These are phyloP conservation scores for Penicillium malachiteum DNA, from an alignment of 495 filamentous ascomycete genomes.

Conservation along the genomic window DNA sequence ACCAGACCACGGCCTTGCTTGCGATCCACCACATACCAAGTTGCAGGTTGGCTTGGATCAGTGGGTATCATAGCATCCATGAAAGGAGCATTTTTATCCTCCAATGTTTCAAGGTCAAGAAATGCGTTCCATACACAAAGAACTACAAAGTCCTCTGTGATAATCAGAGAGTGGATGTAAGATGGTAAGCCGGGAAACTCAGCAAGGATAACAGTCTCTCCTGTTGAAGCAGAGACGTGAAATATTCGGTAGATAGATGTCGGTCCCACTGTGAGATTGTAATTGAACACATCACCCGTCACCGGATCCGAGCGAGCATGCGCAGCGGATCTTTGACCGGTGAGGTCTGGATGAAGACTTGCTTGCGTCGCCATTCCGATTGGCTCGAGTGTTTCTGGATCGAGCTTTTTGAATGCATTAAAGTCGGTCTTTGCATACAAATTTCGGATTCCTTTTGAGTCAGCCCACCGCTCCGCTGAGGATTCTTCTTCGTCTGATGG, in stretches of 20 bases:
- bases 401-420: conserved; percentile 53
- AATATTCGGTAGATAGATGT: conserved; percentile 65
- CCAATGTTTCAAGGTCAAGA: conserved; percentile 48
- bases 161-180: conserved; percentile 73
- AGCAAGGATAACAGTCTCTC: conserved; percentile 67
- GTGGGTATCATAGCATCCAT: conserved; percentile 38
- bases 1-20: conserved; percentile 52
- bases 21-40: conserved; percentile 71
- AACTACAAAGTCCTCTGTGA: conserved; percentile 64
- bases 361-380: conserved; percentile 57
- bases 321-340: conserved; percentile 60
- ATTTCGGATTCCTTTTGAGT: conserved; percentile 37
- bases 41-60: conserved; percentile 47
- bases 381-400: conserved; percentile 70
- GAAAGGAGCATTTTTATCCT: conserved; percentile 43
- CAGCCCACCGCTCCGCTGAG: conserved; percentile 17
- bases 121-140: conserved; percentile 64
- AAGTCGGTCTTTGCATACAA: conserved; percentile 64
- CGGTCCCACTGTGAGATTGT: conserved; percentile 57
- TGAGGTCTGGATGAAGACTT: conserved; percentile 62
- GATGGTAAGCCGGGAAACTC: conserved; percentile 56
- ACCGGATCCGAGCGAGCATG: conserved; percentile 69
- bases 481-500: background rate
- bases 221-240: conserved; percentile 54
- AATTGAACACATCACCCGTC: conserved; percentile 78